Evolutionary conservation across 176 grass and related monocot genomes (phyloP).

Genomic region (Triticum turgidum): DNA sequence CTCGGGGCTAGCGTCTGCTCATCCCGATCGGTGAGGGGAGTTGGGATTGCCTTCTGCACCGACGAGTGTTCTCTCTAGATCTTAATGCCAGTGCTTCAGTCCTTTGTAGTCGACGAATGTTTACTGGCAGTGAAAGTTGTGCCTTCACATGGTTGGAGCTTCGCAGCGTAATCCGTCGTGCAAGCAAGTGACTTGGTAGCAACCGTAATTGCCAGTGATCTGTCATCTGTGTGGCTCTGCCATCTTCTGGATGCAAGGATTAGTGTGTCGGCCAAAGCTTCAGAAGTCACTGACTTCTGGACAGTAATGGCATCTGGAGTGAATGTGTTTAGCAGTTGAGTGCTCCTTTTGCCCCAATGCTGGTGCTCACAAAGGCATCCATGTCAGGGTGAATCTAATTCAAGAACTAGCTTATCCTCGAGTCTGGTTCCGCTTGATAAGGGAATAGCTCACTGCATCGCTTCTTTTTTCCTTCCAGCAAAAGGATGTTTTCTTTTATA

Average conservation of each 20-base stretch:
- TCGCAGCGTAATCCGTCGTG: not conserved
- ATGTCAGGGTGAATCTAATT: not conserved
- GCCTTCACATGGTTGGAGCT: not conserved
- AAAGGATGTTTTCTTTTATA: not conserved
- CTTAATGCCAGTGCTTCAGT: not conserved
- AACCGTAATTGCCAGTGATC: not conserved
- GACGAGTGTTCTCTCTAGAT: constrained; percentile 15
- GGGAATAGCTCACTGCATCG: not conserved
- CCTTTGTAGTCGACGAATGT: not conserved
- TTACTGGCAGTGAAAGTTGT: not conserved
- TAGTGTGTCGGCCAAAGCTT: not conserved
- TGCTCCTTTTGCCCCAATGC: not conserved
- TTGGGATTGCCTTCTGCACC: not conserved
- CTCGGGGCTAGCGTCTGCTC: not conserved
- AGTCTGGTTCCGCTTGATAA: not conserved
- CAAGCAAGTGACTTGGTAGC: not conserved
- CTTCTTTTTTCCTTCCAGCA: not conserved
- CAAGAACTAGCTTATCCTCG: not conserved
- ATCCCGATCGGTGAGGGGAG: not conserved
- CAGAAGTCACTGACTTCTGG: not conserved
- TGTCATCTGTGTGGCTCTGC: constrained; percentile 2
- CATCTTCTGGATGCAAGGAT: not conserved
- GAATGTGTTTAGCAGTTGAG: not conserved
- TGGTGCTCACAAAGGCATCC: not conserved
- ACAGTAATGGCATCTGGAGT: not conserved